These are phyloP conservation scores for Rubia balearica DNA, from an alignment of 305 asterid genomes.

Conservation along the genomic window DNA sequence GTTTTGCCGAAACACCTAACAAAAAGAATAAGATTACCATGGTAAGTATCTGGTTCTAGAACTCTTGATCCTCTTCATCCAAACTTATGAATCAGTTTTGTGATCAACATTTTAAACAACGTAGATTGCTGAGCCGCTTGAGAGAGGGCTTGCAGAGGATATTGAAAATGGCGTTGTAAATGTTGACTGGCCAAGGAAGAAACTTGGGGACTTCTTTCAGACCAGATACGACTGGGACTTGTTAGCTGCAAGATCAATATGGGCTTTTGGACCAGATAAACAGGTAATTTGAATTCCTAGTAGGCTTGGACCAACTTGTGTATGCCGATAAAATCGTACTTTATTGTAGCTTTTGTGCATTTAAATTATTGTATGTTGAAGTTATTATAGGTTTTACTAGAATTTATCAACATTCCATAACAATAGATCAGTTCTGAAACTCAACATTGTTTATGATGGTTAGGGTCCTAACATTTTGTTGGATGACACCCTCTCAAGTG, in stretches of 20 bases:
- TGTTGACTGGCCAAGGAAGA: conserved; percentile 87
- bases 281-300: conserved; percentile 44
- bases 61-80: neutral
- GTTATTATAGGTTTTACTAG: neutral
- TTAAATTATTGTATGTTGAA: neutral
- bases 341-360: neutral
- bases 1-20: conserved; percentile 98
- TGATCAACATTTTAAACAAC: conserved; percentile 18
- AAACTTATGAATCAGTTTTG: neutral
- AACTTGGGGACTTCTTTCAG: conserved; percentile 90
- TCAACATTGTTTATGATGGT: conserved; percentile 12
- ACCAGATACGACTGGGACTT: conserved; percentile 96
- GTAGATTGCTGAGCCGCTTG: conserved; percentile 95
- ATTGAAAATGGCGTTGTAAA: conserved; percentile 85
- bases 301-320: neutral
- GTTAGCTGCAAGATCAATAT: conserved; percentile 93
- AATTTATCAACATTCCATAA: neutral
- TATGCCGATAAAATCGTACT: neutral
- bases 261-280: conserved; percentile 99
- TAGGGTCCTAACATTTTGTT: conserved; percentile 94
- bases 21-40: conserved; percentile 94
- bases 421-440: conserved; percentile 9
- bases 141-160: conserved; percentile 97
- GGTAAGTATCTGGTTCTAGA: conserved; percentile 42
- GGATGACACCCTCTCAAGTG: conserved; percentile 95